Evolutionary conservation across 805 yeast species (phyloP).

Genomic region (Wickerhamiella azyma): DNA sequence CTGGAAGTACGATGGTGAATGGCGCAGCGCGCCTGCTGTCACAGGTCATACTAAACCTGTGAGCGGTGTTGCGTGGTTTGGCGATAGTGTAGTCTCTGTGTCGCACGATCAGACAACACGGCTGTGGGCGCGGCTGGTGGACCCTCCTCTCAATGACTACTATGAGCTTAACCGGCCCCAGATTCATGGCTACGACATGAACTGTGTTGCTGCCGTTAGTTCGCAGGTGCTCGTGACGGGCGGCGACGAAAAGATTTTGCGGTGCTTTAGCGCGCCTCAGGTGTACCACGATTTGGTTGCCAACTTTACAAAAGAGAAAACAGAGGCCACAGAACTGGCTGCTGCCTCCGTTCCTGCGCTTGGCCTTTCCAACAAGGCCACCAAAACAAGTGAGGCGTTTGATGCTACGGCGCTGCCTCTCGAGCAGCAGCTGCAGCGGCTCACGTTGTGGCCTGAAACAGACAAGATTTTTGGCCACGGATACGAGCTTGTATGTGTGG

Average conservation of each 20-base stretch:
- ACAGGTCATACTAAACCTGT: conserved; percentile 66
- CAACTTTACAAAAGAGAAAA: conserved; percentile 16
- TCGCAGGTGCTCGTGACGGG: conserved; percentile 68
- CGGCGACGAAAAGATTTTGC: conserved; percentile 85
- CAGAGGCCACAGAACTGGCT: conserved; percentile 42
- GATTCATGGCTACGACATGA: conserved; percentile 96
- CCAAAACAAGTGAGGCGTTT: conserved; percentile 29
- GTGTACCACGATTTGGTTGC: conserved; percentile 53
- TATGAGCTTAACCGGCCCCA: conserved; percentile 94
- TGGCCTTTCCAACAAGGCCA: conserved; percentile 86
- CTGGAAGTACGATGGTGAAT: conserved; percentile 36
- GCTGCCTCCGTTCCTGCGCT: conserved; percentile 85
- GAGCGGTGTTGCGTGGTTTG: conserved; percentile 64
- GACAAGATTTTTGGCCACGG: conserved; percentile 97
- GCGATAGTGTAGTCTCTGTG: conserved; percentile 51
- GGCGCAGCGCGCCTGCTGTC: conserved; percentile 33
- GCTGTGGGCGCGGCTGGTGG: conserved; percentile 37
- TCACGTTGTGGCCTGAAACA: conserved; percentile 86
- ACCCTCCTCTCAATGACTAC: conserved; percentile 36
- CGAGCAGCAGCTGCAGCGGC: conserved; percentile 84
- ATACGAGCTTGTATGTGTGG: conserved; percentile 75
- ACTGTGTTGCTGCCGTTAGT: conserved; percentile 51
- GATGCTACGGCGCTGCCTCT: conserved; percentile 51
- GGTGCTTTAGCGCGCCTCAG: conserved; percentile 81
- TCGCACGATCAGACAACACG: conserved; percentile 92